phyloP scores from a whole-genome alignment of 2,329 filamentous ascomycete species.

The Venturia aucupariae region DNA sequence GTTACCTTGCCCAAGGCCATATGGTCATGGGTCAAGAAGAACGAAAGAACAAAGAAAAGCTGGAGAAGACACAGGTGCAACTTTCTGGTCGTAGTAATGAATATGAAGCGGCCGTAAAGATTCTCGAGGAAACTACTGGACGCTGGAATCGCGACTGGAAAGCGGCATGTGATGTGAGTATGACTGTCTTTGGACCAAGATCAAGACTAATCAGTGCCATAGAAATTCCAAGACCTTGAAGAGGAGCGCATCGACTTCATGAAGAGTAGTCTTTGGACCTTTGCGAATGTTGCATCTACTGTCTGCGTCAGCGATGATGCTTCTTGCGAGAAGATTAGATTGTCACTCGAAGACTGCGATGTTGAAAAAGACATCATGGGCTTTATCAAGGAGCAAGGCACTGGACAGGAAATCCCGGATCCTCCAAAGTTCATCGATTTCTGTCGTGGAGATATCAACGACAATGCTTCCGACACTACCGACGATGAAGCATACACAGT shows the following conservation, averaged over 20 bases:
- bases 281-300: conserved; percentile 93
- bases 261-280: conserved; percentile 96
- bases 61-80: conserved; percentile 97
- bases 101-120: conserved; percentile 87
- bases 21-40: conserved; percentile 99
- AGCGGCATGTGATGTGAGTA: conserved; percentile 65
- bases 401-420: conserved; percentile 94
- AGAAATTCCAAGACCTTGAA: conserved; percentile 98
- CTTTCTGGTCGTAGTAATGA: conserved; percentile 84
- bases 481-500: conserved; percentile 89
- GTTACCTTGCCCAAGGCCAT: conserved; percentile 93
- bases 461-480: conserved; percentile 71
- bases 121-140: conserved; percentile 86
- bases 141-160: conserved; percentile 99
- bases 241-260: conserved; percentile 95
- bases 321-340: conserved; percentile 89
- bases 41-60: conserved; percentile 95
- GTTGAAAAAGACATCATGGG: conserved; percentile 86
- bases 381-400: conserved; percentile 85
- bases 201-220: neutral
- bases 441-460: conserved; percentile 74
- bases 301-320: conserved; percentile 96
- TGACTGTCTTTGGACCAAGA: neutral
- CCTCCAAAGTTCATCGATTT: conserved; percentile 99
- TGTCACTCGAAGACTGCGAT: conserved; percentile 90